Evolutionary conservation across 371 early-diverging fungal species (phyloP), one percentile per base, ranked within the genome.

Genomic region (Apophysomyces variabilis): DNA sequence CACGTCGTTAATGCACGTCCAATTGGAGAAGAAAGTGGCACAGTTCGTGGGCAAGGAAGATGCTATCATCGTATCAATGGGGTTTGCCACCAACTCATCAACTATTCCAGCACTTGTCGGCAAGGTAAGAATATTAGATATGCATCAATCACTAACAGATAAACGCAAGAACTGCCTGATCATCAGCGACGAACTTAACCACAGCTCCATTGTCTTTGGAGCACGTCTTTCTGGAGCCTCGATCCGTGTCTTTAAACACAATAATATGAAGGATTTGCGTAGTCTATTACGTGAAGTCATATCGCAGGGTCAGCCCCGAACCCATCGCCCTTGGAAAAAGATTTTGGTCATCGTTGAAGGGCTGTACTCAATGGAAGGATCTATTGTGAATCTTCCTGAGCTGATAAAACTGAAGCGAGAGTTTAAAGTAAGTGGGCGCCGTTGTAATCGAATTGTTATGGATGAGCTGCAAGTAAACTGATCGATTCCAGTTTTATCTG

Each of bases 281-380:
- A 67, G 76, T 37, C 87, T 96, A 39, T 85, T 99, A 61, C 89
- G 95, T 59, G 92, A 95, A 68, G 86, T 93, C 60, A 99, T 99
- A 61, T 85, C 98, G 36, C 98, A 99, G 78, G 99, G 99, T 35
- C 99, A 99, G 77, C 99, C 99, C 21, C 90, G 96, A 50, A 99
- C 99, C 2, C 99, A 99, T 79, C 91, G 98, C 35, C 95, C 99
- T 9, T 99, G 99, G 99, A 96, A 96, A 77, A 98, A 97, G 87
- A 98, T 99, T 70, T 78, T 99, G 65, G 92, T 99, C 6, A 87
- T 99, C 38, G 96, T 99, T 21, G 99, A 99, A 80, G 99, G 99
- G 43, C 83, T 99, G 32, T 99, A 90, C 67, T 98, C 99, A 12
- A 99, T 99, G 99, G 99, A 99, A 76, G 99, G 99, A 38, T 92